Percentiles rank a stretch among this genome's conserved stretches.
These are phyloP conservation scores for Yamadazyma nakazawae DNA, from an alignment of 805 yeast species.

Conservation along the genomic window DNA sequence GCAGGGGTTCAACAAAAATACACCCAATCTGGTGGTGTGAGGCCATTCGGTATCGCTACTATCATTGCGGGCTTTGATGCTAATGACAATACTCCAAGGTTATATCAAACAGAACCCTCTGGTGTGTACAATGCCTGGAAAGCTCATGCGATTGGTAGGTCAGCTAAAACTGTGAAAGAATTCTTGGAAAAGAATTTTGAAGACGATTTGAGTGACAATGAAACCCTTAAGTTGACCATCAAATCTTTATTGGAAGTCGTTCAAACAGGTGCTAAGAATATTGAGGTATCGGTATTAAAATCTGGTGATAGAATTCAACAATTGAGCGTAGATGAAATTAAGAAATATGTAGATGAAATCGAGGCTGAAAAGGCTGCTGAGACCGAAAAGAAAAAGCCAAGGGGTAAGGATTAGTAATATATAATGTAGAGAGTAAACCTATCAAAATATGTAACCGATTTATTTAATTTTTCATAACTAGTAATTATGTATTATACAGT, in stretches of 20 bases:
- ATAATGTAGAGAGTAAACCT: neutral
- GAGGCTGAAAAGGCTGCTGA: slow-evolving; percentile 86
- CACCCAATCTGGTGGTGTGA: slow-evolving; percentile 97
- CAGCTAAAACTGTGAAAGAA: slow-evolving; percentile 92
- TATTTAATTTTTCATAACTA: neutral
- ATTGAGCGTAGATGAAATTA: slow-evolving; percentile 69
- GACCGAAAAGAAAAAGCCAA: slow-evolving; percentile 66
- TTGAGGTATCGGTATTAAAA: slow-evolving; percentile 84
- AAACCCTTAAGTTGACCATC: slow-evolving; percentile 75
- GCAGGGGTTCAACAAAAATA: slow-evolving; percentile 98
- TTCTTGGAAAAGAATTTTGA: slow-evolving; percentile 85
- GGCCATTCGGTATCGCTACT: slow-evolving; percentile 97
- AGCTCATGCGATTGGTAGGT: slow-evolving; percentile 95
- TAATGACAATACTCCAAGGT: slow-evolving; percentile 72
- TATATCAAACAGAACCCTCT: slow-evolving; percentile 95
- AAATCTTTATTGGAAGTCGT: slow-evolving; percentile 92
- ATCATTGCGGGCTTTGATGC: slow-evolving; percentile 94
- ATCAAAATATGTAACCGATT: neutral
- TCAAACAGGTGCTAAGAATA: slow-evolving; percentile 95
- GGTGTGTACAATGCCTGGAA: slow-evolving; percentile 98
- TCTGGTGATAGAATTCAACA: slow-evolving; percentile 60
- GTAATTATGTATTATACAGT: neutral
- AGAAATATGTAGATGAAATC: slow-evolving; percentile 70
- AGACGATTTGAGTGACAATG: slow-evolving; percentile 60
- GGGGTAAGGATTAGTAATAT: slow-evolving; percentile 18